Evolutionary conservation across 176 grass and related monocot species (phyloP), one percentile per base, ranked within the genome.

Genomic region (Tillandsia leiboldiana): DNA sequence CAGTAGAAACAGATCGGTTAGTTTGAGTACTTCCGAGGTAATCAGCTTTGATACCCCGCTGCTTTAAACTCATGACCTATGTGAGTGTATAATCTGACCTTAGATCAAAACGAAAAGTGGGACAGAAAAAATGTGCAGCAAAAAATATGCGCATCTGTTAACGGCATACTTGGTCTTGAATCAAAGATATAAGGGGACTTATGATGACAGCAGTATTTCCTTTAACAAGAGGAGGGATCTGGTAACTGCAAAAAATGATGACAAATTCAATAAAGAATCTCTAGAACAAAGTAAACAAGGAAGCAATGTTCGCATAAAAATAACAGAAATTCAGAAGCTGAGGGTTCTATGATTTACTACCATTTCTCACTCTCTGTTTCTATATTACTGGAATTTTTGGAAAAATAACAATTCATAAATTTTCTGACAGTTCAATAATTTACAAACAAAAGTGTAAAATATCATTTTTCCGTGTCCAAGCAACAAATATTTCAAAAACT

Each of bases 1-100:
- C 56, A 12, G 8, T 73, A 6, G 63, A 71, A 73, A 75, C 83
- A 65, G 70, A 66, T 6, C 74, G 75, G 69, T 92, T 82, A 12
- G 53, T 92, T 80, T 96, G 88, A 53, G 88, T 89, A 72, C 86
- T 89, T 68, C 86, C 92, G 48, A 96, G 83, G 75, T 87, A 96
- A 12, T 96, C 83, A 67, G 86, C 85, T 74, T 78, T 92, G 71
- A 96, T 87, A 73, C 86, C 86, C 47, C 72, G 75, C 65, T 96
- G 83, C 51, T 92, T 80, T 76, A 96, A 82, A 77, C 86, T 87
- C 88, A 90, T 96, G 26, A 96, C 92, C 92, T 96, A 71, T 84
- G 83, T 52, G 72, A 76, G 77, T 6, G 72, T 26, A 81, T 71
- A 69, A 70, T 53, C 70, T n/a, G 48, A 8, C n/a, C 12, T 51